Evolutionary conservation across 257 asterid species (phyloP).

Genomic region (Avicennia marina): DNA sequence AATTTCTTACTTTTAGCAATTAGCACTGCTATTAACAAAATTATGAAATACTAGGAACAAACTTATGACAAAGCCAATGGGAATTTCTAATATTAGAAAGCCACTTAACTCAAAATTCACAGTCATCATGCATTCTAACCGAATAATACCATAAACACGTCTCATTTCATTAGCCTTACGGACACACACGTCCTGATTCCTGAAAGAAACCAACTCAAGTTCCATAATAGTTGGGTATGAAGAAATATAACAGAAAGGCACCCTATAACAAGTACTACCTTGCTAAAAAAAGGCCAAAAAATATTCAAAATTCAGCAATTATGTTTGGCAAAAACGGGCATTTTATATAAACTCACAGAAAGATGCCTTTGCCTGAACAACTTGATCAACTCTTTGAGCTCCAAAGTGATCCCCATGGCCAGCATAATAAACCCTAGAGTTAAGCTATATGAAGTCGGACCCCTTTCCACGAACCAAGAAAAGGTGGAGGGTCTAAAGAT

Average conservation of each 20-base stretch:
- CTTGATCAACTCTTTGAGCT: constrained; percentile 64
- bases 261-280: background rate
- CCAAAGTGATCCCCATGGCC: constrained; percentile 87
- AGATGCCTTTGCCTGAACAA: constrained; percentile 53
- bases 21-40: background rate
- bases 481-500: constrained; percentile 60
- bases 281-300: background rate
- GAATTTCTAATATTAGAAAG: background rate
- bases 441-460: constrained; percentile 67
- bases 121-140: background rate
- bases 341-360: constrained; percentile 47
- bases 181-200: too few relatives aligned
- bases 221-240: too few relatives aligned
- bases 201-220: too few relatives aligned
- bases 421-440: constrained; percentile 80
- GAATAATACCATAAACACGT: background rate
- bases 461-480: constrained; percentile 70
- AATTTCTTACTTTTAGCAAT: background rate
- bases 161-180: background rate
- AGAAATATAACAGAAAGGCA: too few relatives aligned
- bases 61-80: background rate
- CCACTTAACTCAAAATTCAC: background rate
- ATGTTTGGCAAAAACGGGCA: background rate
- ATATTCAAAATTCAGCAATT: background rate
- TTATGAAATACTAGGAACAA: too few relatives aligned